Conservation (phyloP, 768 basidiomycete genomes). For the Artomyces pyxidatus region DNA sequence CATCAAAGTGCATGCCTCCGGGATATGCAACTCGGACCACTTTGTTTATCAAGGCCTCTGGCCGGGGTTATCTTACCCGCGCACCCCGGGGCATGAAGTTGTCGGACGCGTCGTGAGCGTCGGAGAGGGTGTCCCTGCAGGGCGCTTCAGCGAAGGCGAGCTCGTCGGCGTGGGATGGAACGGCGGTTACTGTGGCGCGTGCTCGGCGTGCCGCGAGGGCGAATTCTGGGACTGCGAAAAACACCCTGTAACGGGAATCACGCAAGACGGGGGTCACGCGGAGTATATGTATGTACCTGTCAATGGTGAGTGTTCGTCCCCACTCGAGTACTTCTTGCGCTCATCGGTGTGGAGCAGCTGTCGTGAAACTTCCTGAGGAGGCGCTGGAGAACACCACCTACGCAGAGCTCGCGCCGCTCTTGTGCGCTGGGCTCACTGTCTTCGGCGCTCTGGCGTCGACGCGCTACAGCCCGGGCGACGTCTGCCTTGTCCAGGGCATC, state of each 20-base stretch:
- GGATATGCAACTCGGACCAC: slow-evolving; percentile 13
- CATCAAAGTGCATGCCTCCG: slow-evolving; percentile 10
- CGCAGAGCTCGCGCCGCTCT: slow-evolving; percentile 12
- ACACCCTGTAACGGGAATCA: slow-evolving; percentile 7
- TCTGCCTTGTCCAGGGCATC: slow-evolving; percentile 26
- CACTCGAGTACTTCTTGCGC: background rate
- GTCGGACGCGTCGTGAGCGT: slow-evolving; percentile 5
- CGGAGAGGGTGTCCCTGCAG: background rate
- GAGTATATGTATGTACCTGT: slow-evolving; percentile 12
- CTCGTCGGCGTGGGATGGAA: slow-evolving; percentile 11
- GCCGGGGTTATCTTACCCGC: slow-evolving; percentile 9
- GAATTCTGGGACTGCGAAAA: slow-evolving; percentile 7
- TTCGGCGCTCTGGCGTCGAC: slow-evolving; percentile 18
- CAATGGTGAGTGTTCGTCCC: slow-evolving; percentile 10
- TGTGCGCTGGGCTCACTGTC: slow-evolving; percentile 23
- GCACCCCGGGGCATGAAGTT: slow-evolving; percentile 12
- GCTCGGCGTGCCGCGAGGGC: slow-evolving; percentile 3
- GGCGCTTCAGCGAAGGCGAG: slow-evolving; percentile 5
- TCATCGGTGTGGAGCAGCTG: background rate
- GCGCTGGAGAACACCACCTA: slow-evolving; percentile 9
- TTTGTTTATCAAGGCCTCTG: slow-evolving; percentile 6
- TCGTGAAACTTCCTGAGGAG: slow-evolving; percentile 11
- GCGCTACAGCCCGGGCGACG: slow-evolving; percentile 18
- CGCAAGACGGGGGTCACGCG: slow-evolving; percentile 13
- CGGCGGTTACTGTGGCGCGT: slow-evolving; percentile 7